phyloP scores from a whole-genome alignment of 2,329 filamentous ascomycete species.

The Calonectria pseudoturangicola region DNA sequence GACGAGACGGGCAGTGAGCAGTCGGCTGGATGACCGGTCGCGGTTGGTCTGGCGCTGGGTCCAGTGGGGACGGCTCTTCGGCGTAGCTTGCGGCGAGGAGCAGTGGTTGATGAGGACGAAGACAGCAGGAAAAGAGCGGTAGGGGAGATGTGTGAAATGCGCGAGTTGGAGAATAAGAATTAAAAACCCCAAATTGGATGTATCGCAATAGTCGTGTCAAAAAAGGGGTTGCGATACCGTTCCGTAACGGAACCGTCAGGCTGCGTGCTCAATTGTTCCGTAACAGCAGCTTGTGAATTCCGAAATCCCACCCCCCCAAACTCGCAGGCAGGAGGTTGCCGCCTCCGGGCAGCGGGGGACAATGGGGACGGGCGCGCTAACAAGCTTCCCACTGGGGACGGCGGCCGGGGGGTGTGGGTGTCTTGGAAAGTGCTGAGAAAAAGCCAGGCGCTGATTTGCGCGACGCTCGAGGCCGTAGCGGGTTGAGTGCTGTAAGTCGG shows the following conservation, averaged over 20 bases:
- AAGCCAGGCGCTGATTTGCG: slow-evolving; percentile 54
- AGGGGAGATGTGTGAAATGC: not conserved
- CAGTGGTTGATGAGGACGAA: not conserved
- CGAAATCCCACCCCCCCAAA: slow-evolving; percentile 24
- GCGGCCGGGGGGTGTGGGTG: slow-evolving; percentile 41
- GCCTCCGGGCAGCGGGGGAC: slow-evolving; percentile 25
- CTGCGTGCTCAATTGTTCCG: not conserved
- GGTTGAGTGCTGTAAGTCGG: slow-evolving; percentile 12
- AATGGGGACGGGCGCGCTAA: slow-evolving; percentile 21
- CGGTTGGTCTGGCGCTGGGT: slow-evolving; percentile 39
- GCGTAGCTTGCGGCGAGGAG: slow-evolving; percentile 53
- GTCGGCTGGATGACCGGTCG: slow-evolving; percentile 52
- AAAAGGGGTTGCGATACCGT: not conserved
- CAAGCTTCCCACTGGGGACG: slow-evolving; percentile 12
- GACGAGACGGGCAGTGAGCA: slow-evolving; percentile 28
- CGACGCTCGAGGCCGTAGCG: slow-evolving; percentile 20
- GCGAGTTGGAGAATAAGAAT: not conserved
- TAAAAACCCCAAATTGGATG: not conserved
- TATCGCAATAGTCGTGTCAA: not conserved
- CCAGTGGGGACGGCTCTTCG: slow-evolving; percentile 47
- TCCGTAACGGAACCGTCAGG: not conserved
- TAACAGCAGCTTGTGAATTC: slow-evolving; percentile 14
- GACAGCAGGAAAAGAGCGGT: not conserved
- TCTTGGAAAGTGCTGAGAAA: slow-evolving; percentile 52
- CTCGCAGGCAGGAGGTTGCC: not conserved